Percentiles rank a stretch among this genome's conserved stretches.
Evolutionary conservation across 2,329 filamentous ascomycete species (phyloP).

Genomic region (Clarireedia homoeocarpa): DNA sequence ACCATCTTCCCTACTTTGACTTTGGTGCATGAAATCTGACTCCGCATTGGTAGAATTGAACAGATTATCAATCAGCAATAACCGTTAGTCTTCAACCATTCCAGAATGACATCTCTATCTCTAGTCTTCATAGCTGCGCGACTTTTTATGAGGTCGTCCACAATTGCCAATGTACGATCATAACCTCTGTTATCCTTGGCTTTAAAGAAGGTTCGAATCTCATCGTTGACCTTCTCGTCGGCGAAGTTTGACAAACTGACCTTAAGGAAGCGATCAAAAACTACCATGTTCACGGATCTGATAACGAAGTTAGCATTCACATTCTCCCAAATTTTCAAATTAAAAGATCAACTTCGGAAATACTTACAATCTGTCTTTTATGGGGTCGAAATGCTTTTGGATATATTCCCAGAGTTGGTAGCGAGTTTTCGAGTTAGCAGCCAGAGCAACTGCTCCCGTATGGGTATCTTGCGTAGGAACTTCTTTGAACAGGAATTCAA

Average conservation of each 20-base stretch:
- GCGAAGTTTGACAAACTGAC: conserved; percentile 72
- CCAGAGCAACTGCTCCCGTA: conserved; percentile 65
- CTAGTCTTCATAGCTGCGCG: conserved; percentile 76
- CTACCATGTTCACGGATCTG: conserved; percentile 65
- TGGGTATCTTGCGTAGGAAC: conserved; percentile 85
- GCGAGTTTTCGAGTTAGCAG: conserved; percentile 66
- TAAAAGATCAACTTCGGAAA: not conserved
- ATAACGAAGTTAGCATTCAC: not conserved
- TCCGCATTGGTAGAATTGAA: not conserved
- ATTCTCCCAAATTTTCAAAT: not conserved
- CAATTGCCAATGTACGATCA: conserved; percentile 76
- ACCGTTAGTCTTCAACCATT: conserved; percentile 65
- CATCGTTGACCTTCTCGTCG: conserved; percentile 57
- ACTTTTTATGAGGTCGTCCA: conserved; percentile 77
- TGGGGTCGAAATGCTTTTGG: conserved; percentile 70
- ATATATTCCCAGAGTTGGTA: conserved; percentile 76
- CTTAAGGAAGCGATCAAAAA: conserved; percentile 83
- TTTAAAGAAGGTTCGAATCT: conserved; percentile 79
- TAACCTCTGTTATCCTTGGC: conserved; percentile 80
- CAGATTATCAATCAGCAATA: conserved; percentile 33
- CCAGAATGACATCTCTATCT: conserved; percentile 63
- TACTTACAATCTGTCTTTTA: conserved; percentile 55
- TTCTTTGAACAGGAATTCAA: conserved; percentile 73
- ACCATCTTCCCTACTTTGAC: not conserved
- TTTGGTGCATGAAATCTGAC: not conserved